A percentile compares a stretch with the other conserved stretches of the same genome.
These are phyloP conservation scores for Peltaster fructicola DNA, from an alignment of 2,329 filamentous ascomycete genomes.

Conservation along the genomic window DNA sequence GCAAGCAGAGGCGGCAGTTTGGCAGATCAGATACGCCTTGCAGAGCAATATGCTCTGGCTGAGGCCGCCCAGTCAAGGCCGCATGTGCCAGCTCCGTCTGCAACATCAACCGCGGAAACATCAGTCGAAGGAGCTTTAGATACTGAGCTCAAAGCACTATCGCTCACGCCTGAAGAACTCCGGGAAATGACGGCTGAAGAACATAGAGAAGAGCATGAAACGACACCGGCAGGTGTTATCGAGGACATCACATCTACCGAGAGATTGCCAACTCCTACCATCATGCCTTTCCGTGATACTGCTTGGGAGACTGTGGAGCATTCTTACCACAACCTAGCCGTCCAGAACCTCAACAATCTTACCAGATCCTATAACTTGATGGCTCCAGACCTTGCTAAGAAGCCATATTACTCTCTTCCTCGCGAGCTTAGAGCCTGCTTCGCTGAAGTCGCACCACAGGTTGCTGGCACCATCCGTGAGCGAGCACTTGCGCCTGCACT, in stretches of 20 bases:
- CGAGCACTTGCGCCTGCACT: conserved; percentile 37
- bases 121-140: conserved; percentile 27
- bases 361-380: conserved; percentile 87
- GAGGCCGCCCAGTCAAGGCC: conserved; percentile 47
- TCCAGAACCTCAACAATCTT: conserved; percentile 61
- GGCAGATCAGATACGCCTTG: conserved; percentile 52
- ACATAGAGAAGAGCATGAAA: conserved; percentile 9
- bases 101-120: too few relatives aligned
- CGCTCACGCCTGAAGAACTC: conserved; percentile 7
- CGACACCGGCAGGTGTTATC: conserved; percentile 4
- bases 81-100: conserved; percentile 41
- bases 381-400: conserved; percentile 81
- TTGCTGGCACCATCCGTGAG: conserved; percentile 55
- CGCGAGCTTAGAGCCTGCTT: conserved; percentile 69
- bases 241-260: conserved; percentile 3
- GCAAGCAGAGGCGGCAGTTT: conserved; percentile 59
- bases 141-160: conserved; percentile 24
- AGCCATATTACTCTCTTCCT: conserved; percentile 73
- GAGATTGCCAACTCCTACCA: conserved; percentile 8
- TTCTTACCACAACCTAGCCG: conserved; percentile 57
- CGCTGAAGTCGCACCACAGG: conserved; percentile 62
- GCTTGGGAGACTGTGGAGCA: conserved; percentile 57
- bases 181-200: conserved; percentile 3
- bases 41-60: conserved; percentile 56
- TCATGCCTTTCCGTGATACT: conserved; percentile 52